Evolutionary conservation across 352 stramenopile genomes (phyloP).

Genomic region (Nothophytophthora sp.): DNA sequence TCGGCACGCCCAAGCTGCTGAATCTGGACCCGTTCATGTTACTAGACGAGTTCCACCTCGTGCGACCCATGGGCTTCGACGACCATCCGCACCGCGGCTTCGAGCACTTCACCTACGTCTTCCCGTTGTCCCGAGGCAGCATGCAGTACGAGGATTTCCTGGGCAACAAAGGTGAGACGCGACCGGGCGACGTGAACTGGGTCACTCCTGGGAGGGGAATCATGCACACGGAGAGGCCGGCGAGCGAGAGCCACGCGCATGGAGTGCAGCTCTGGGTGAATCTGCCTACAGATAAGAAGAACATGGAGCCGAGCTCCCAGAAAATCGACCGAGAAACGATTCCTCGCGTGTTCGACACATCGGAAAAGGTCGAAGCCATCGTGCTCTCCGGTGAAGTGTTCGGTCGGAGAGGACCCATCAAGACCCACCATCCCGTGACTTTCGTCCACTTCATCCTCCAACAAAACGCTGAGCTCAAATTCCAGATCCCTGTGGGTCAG

Average conservation of each 20-base stretch:
- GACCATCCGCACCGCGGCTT: slow-evolving; percentile 91
- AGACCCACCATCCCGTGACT: slow-evolving; percentile 34
- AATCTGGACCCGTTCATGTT: slow-evolving; percentile 49
- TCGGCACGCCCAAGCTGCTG: slow-evolving; percentile 37
- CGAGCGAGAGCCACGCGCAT: slow-evolving; percentile 17
- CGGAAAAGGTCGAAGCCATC: slow-evolving; percentile 36
- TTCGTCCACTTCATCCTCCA: slow-evolving; percentile 45
- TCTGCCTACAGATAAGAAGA: slow-evolving; percentile 30
- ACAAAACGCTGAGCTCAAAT: slow-evolving; percentile 22
- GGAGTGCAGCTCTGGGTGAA: slow-evolving; percentile 51
- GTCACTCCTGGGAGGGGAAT: slow-evolving; percentile 46
- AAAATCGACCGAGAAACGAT: slow-evolving; percentile 30
- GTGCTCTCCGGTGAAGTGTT: slow-evolving; percentile 45
- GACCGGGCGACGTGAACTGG: slow-evolving; percentile 48
- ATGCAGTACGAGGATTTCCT: slow-evolving; percentile 88
- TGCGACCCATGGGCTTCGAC: slow-evolving; percentile 73
- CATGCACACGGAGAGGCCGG: slow-evolving; percentile 44
- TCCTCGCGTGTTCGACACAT: slow-evolving; percentile 27
- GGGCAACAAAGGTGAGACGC: slow-evolving; percentile 41
- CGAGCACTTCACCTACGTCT: slow-evolving; percentile 88
- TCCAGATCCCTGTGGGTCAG: slow-evolving; percentile 25
- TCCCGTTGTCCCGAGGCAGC: slow-evolving; percentile 63
- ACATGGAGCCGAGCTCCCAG: slow-evolving; percentile 38
- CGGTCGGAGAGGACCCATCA: slow-evolving; percentile 23
- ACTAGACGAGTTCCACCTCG: slow-evolving; percentile 45